These are phyloP conservation scores for Rhododendron simsii DNA, from an alignment of 148 eudicot species.

Conservation along the genomic window DNA sequence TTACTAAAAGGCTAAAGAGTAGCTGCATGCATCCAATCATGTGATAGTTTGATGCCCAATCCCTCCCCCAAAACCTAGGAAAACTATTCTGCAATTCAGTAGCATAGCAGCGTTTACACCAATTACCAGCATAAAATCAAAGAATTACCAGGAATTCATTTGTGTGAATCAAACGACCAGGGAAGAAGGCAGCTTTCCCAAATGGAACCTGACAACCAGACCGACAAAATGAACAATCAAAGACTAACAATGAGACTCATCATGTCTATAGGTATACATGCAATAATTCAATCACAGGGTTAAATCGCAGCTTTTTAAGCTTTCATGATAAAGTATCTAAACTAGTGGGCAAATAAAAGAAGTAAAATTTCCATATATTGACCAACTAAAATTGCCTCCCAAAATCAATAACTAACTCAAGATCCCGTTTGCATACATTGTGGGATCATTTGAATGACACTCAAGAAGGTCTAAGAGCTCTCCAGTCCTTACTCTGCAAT, in stretches of 20 bases:
- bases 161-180: constrained; percentile 82
- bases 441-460: background rate
- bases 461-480: background rate
- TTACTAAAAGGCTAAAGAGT: background rate
- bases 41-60: background rate
- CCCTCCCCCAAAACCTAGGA: background rate
- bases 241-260: background rate
- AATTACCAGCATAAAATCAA: background rate
- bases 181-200: constrained; percentile 93
- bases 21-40: background rate
- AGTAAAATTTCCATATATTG: background rate
- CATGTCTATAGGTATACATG: background rate
- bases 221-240: constrained; percentile 6
- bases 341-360: background rate
- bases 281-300: background rate
- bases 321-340: background rate
- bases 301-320: background rate
- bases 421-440: background rate
- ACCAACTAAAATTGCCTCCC: background rate
- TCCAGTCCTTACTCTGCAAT: background rate
- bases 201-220: constrained; percentile 66
- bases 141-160: constrained; percentile 74
- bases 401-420: background rate
- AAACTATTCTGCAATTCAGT: background rate
- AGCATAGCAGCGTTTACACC: background rate